Percentiles rank a stretch among this genome's conserved stretches.
Conservation (phyloP, 306 rosid species). For the Benincasa hispida region DNA sequence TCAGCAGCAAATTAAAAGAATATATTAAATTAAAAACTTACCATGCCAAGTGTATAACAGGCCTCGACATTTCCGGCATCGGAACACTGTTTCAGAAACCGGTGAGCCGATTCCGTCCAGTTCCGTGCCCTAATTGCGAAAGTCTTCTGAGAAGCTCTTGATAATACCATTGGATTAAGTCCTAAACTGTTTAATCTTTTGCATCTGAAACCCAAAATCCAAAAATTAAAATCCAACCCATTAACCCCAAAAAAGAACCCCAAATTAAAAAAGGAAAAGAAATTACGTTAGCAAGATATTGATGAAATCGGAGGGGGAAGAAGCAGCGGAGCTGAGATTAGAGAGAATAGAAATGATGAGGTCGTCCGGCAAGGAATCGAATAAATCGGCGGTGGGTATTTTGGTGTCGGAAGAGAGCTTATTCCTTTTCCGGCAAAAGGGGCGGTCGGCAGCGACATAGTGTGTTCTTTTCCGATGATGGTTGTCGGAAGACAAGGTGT, state of each 20-base stretch:
- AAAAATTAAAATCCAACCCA: neutral
- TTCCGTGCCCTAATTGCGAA: conserved; percentile 39
- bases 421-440: conserved; percentile 7
- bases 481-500: conserved; percentile 15
- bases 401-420: conserved; percentile 5
- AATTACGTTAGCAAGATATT: conserved; percentile 60
- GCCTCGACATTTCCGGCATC: conserved; percentile 91
- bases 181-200: conserved; percentile 55
- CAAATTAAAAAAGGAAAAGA: neutral
- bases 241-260: neutral
- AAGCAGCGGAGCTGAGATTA: conserved; percentile 47
- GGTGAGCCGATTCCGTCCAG: conserved; percentile 75
- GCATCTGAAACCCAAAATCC: conserved; percentile 32
- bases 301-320: conserved; percentile 53
- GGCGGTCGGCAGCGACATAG: conserved; percentile 11
- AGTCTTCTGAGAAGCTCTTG: conserved; percentile 46
- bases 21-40: conserved; percentile 12
- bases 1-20: too few species aligned
- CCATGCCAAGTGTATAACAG: conserved; percentile 91
- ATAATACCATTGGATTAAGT: conserved; percentile 35
- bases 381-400: conserved; percentile 19
- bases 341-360: conserved; percentile 51
- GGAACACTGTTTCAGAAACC: conserved; percentile 60
- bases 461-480: conserved; percentile 23
- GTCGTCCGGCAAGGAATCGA: conserved; percentile 67